These are phyloP conservation scores for Carex cristatella DNA, from an alignment of 176 grass and related monocot genomes.

Conservation along the genomic window DNA sequence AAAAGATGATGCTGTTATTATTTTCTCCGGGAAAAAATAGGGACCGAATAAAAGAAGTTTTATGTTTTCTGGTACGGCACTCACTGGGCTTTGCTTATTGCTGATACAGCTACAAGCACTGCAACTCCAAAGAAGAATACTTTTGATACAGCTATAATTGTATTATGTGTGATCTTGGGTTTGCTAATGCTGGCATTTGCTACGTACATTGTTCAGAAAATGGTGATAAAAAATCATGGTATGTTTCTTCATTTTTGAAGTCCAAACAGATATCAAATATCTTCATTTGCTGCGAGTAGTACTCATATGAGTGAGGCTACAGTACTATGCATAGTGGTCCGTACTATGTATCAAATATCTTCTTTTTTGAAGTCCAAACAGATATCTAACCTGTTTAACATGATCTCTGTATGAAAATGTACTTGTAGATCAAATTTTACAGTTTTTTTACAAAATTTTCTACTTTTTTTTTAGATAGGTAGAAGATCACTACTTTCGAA, in stretches of 20 bases:
- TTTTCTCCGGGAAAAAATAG: neutral
- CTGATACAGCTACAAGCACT: constrained; percentile 6
- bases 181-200: neutral
- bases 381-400: too few relatives aligned
- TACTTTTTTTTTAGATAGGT: too few relatives aligned
- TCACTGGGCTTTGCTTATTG: neutral
- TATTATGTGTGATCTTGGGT: neutral
- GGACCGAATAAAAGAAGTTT: neutral
- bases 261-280: too few relatives aligned
- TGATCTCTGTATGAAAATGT: too few relatives aligned
- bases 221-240: constrained; percentile 2
- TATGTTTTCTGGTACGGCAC: neutral
- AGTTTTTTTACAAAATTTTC: too few relatives aligned
- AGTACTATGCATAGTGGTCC: too few relatives aligned
- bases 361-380: too few relatives aligned
- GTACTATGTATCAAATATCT: too few relatives aligned
- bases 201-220: constrained; percentile 4
- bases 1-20: neutral
- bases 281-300: neutral
- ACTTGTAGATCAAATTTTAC: too few relatives aligned
- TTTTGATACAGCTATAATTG: neutral
- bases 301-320: too few relatives aligned
- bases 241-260: neutral
- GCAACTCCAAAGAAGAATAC: neutral
- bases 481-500: too few relatives aligned